These are phyloP conservation scores for Linum usitatissimum DNA, from an alignment of 345 rosid genomes.

Conservation along the genomic window DNA sequence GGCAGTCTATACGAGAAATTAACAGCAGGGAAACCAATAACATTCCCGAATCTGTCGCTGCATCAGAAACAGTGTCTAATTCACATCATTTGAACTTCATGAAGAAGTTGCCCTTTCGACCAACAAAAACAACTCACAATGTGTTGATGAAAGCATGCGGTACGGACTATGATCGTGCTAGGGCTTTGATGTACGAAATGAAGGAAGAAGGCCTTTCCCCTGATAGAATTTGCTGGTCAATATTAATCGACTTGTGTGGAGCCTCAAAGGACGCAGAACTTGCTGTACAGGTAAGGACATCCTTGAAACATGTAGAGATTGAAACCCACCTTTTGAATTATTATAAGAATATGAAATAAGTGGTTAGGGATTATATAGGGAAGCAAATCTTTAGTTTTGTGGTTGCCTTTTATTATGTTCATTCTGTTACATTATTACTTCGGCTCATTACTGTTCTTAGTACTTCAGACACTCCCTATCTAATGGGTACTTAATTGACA, in stretches of 20 bases:
- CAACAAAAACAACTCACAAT: slow-evolving; percentile 65
- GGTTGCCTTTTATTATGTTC: too few relatives aligned
- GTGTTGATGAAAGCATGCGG: slow-evolving; percentile 85
- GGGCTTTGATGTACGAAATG: slow-evolving; percentile 76
- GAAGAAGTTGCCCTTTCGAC: slow-evolving; percentile 45
- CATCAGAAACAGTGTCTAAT: slow-evolving; percentile 20
- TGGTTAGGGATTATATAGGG: too few relatives aligned
- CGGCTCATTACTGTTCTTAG: too few relatives aligned
- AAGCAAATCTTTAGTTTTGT: too few relatives aligned
- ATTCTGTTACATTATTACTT: background rate
- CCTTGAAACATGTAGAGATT: background rate
- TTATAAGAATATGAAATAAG: too few relatives aligned
- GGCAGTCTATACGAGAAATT: slow-evolving; percentile 23
- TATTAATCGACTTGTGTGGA: slow-evolving; percentile 71
- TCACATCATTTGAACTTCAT: slow-evolving; percentile 29
- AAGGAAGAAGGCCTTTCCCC: slow-evolving; percentile 57
- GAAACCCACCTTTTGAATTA: background rate
- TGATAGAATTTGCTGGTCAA: slow-evolving; percentile 76
- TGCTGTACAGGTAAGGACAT: slow-evolving; percentile 55
- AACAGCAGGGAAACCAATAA: slow-evolving; percentile 8
- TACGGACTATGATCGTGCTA: slow-evolving; percentile 55
- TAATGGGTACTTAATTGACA: background rate
- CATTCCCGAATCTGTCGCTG: background rate
- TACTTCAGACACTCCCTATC: background rate
- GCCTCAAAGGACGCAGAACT: slow-evolving; percentile 55